These are phyloP conservation scores for Sarocladium strictum DNA, from an alignment of 2,329 filamentous ascomycete genomes.

Conservation along the genomic window DNA sequence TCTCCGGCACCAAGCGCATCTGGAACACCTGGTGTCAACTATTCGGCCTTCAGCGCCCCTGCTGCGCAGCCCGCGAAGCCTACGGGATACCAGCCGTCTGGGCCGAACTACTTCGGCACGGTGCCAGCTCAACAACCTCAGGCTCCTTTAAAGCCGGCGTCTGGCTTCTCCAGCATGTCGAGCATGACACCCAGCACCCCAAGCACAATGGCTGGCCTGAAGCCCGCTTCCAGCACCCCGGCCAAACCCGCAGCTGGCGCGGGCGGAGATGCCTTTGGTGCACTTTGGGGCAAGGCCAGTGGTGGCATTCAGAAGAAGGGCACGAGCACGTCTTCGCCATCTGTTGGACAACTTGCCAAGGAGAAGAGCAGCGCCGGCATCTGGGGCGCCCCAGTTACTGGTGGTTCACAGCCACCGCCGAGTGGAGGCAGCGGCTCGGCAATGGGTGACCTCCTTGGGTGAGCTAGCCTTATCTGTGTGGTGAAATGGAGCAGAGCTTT, in stretches of 20 bases:
- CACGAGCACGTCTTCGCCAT: constrained; percentile 59
- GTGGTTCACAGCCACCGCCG: constrained; percentile 25
- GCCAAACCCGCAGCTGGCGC: constrained; percentile 48
- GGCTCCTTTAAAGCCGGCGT: constrained; percentile 14
- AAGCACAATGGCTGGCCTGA: constrained; percentile 38
- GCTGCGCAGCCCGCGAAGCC: constrained; percentile 41
- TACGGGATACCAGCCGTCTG: constrained; percentile 64
- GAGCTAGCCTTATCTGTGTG: constrained; percentile 11
- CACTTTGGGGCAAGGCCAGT: constrained; percentile 73
- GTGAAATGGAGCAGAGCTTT: neutral
- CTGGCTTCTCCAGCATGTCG: constrained; percentile 23
- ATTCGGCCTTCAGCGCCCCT: constrained; percentile 51
- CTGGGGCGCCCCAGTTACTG: constrained; percentile 65
- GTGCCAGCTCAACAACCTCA: constrained; percentile 43
- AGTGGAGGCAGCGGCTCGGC: constrained; percentile 28
- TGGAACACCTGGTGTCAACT: constrained; percentile 53
- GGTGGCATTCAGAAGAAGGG: constrained; percentile 68
- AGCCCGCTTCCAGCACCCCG: constrained; percentile 39
- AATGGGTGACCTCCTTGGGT: constrained; percentile 44
- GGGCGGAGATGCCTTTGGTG: constrained; percentile 83
- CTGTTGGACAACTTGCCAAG: constrained; percentile 92
- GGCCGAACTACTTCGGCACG: constrained; percentile 94
- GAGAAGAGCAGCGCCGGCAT: constrained; percentile 93
- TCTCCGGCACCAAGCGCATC: constrained; percentile 62
- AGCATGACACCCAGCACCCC: constrained; percentile 28